Conservation (phyloP, 257 asterid genomes). For the Nicotiana sylvestris region DNA sequence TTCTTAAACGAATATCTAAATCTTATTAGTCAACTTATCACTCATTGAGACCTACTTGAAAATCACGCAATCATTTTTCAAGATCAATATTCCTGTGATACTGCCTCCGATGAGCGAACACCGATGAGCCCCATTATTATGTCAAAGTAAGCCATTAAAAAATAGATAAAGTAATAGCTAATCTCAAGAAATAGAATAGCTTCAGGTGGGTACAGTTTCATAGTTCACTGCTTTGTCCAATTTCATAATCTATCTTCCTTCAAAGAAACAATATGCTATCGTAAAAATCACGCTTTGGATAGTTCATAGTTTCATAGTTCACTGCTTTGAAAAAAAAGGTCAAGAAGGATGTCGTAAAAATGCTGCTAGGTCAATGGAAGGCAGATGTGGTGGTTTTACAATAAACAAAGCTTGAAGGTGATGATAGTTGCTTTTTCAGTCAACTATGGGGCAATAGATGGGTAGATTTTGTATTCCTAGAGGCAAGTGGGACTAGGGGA, state of each 20-base stretch:
- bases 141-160: background rate
- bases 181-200: constrained; percentile 1
- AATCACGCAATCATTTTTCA: background rate
- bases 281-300: too few species aligned
- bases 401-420: too few species aligned
- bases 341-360: too few species aligned
- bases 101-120: background rate
- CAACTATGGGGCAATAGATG: too few species aligned
- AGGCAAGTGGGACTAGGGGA: too few species aligned
- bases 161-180: background rate
- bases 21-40: background rate
- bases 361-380: too few species aligned
- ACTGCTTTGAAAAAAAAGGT: too few species aligned
- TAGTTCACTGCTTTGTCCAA: background rate
- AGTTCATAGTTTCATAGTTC: too few species aligned
- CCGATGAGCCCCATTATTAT: background rate
- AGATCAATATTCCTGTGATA: background rate
- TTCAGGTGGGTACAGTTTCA: background rate
- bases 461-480: too few species aligned
- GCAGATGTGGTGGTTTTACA: too few species aligned
- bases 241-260: background rate
- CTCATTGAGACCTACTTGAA: background rate
- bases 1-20: background rate
- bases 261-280: constrained; percentile 4
- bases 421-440: too few species aligned